phyloP scores from a whole-genome alignment of 257 asterid species.

The Nicotiana noctiflora region DNA sequence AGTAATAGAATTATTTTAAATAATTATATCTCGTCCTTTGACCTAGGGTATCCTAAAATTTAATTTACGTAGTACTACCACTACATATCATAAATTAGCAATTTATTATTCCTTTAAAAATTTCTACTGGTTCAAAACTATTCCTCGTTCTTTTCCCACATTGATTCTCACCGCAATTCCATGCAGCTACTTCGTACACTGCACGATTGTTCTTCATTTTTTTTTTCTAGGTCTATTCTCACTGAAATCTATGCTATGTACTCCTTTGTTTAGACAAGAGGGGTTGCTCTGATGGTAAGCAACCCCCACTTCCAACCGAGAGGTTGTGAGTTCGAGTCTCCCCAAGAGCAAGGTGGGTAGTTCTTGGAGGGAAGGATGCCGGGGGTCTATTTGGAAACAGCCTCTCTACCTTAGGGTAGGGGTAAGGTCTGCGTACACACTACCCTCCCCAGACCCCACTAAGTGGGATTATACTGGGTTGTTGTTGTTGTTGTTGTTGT shows the following conservation, averaged over 20 bases:
- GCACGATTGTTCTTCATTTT: constrained; percentile 31
- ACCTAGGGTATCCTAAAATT: neutral
- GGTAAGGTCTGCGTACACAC: no score
- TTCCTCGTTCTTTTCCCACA: constrained; percentile 35
- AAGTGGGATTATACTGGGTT: no score
- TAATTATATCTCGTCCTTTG: constrained; percentile 9
- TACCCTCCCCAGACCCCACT: no score
- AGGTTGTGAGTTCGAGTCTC: no score
- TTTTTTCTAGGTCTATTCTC: constrained; percentile 26
- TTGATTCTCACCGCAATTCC: constrained; percentile 51
- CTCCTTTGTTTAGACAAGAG: constrained; percentile 8
- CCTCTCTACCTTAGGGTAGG: no score
- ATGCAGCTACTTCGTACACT: constrained; percentile 53
- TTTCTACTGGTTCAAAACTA: neutral
- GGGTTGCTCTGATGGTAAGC: no score
- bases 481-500: no score
- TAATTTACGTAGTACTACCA: neutral
- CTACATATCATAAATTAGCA: neutral
- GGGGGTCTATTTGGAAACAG: no score
- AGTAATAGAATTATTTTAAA: constrained; percentile 8
- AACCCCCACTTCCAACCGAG: no score
- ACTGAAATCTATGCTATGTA: constrained; percentile 39
- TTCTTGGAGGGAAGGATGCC: no score
- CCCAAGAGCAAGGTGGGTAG: no score
- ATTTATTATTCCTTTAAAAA: neutral